These are phyloP conservation scores for Botrytis sinoallii DNA, from an alignment of 2,329 filamentous ascomycete species.

Conservation along the genomic window DNA sequence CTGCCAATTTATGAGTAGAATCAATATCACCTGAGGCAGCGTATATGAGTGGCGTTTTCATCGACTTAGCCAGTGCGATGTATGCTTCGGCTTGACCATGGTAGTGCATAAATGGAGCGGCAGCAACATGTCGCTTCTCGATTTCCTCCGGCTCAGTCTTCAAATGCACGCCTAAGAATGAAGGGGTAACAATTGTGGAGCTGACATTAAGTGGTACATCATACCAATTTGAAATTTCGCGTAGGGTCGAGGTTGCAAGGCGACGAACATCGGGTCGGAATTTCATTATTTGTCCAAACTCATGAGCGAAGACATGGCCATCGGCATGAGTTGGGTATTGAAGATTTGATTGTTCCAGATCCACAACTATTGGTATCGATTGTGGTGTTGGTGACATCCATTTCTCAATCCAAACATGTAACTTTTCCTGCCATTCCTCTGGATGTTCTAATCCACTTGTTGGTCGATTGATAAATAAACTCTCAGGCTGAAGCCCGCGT, in stretches of 20 bases:
- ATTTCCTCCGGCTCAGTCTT: slow-evolving; percentile 32
- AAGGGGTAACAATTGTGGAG: slow-evolving; percentile 18
- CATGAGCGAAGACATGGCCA: slow-evolving; percentile 25
- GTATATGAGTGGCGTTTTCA: slow-evolving; percentile 41
- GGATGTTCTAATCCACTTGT: slow-evolving; percentile 28
- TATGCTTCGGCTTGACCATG: slow-evolving; percentile 41
- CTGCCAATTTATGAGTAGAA: slow-evolving; percentile 40
- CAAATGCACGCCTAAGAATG: slow-evolving; percentile 35
- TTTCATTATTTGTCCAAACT: slow-evolving; percentile 31
- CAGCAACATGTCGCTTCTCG: slow-evolving; percentile 36
- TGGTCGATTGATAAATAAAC: slow-evolving; percentile 26
- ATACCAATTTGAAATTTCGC: slow-evolving; percentile 20
- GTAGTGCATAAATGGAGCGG: slow-evolving; percentile 33
- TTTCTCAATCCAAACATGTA: slow-evolving; percentile 30
- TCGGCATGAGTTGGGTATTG: slow-evolving; percentile 31
- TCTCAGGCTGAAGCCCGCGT: slow-evolving; percentile 30
- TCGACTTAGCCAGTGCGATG: slow-evolving; percentile 37
- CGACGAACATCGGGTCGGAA: slow-evolving; percentile 28
- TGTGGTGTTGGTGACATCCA: slow-evolving; percentile 24
- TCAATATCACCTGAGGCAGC: slow-evolving; percentile 43
- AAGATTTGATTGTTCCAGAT: slow-evolving; percentile 30
- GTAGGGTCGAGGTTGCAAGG: slow-evolving; percentile 29
- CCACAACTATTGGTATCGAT: slow-evolving; percentile 29
- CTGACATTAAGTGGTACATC: slow-evolving; percentile 19
- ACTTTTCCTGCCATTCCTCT: slow-evolving; percentile 28